Evolutionary conservation across 2,329 filamentous ascomycete species (phyloP), one percentile per base, ranked within the genome.

Genomic region (Lasiodiplodia citricola): DNA sequence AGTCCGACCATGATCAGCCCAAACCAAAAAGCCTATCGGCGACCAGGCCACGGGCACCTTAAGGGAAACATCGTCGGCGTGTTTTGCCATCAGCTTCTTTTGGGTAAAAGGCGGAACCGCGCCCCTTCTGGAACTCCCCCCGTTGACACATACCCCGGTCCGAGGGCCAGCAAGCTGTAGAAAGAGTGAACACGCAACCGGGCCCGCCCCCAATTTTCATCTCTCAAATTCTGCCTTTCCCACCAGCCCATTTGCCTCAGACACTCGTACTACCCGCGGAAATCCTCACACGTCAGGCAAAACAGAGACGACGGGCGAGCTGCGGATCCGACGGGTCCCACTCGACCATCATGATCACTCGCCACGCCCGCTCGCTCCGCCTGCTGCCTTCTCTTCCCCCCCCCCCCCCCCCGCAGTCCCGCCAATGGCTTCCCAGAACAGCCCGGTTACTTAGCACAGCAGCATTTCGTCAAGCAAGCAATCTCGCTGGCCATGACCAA

Each of bases 151-250:
- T 6, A 37, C 44, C 60, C 60, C 58, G n/a, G 47, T 18, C 28
- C 18, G 31, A 52, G 31, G 21, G 31, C 55, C 31, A 23, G 31
- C 55, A 41, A 62, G 35, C 25, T 28, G 44, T 28, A 31, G 51
- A 21, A 37, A 38, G 44, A 64, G 47, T 21, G 44, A 64, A 51
- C 58, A 62, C 56, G 58, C 47, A 62, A 62, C 58, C 58, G 41
- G 41, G 58, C 38, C 44, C 60, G 58, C 60, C 60, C 60, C 60
- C 60, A 52, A 64, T 51, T 52, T 64, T 38, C 60, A 52, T 64
- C n/a, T 51, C 58, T 52, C 60, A 64, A 64, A 51, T 18, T 52
- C 44, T 52, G 35, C 44, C 38, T 50, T 35, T 41, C n/a, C 57
- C n/a, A 21, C 51, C 51, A 28, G 37, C 57, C 44, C n/a, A n/a